Percentiles rank a stretch among this genome's conserved stretches.
phyloP scores from a whole-genome alignment of 1,284 basidiomycete species.

The Tilletia horrida region DNA sequence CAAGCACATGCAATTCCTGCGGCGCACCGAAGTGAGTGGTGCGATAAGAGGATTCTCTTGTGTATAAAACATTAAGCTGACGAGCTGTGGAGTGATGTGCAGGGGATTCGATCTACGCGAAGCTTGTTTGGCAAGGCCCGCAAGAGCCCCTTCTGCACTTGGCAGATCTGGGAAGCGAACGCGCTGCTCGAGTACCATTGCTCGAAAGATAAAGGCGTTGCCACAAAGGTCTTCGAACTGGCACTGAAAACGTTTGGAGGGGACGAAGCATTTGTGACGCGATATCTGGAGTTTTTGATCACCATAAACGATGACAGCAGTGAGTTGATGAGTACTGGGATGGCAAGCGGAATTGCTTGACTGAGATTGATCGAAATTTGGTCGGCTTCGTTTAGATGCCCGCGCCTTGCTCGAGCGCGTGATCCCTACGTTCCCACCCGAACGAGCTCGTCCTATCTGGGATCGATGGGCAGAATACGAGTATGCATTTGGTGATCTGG shows the following conservation, averaged over 20 bases:
- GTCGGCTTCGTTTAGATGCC: conserved; percentile 65
- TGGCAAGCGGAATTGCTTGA: not conserved
- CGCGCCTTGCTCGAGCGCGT: conserved; percentile 90
- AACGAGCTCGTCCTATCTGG: conserved; percentile 81
- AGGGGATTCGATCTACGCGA: conserved; percentile 73
- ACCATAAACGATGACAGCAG: conserved; percentile 93
- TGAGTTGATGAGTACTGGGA: too few relatives aligned
- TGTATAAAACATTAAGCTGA: too few relatives aligned
- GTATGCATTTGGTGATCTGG: conserved; percentile 89
- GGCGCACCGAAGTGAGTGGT: conserved; percentile 70
- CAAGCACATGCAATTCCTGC: conserved; percentile 88
- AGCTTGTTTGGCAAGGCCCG: conserved; percentile 78
- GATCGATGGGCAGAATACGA: conserved; percentile 93
- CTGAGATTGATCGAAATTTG: not conserved
- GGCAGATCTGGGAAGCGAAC: conserved; percentile 85
- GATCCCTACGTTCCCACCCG: conserved; percentile 72
- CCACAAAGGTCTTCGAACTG: conserved; percentile 88
- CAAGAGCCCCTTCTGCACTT: conserved; percentile 77
- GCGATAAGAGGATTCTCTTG: too few relatives aligned
- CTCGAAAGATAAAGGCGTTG: conserved; percentile 78
- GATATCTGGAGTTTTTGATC: conserved; percentile 88
- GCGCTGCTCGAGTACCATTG: conserved; percentile 95
- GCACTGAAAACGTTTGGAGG: conserved; percentile 73
- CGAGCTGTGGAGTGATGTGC: conserved; percentile 4
- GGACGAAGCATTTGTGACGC: conserved; percentile 65